A percentile compares a stretch with the other conserved stretches of the same genome.
Conservation (phyloP, 2,329 filamentous ascomycete species). For the Pyricularia sp. region DNA sequence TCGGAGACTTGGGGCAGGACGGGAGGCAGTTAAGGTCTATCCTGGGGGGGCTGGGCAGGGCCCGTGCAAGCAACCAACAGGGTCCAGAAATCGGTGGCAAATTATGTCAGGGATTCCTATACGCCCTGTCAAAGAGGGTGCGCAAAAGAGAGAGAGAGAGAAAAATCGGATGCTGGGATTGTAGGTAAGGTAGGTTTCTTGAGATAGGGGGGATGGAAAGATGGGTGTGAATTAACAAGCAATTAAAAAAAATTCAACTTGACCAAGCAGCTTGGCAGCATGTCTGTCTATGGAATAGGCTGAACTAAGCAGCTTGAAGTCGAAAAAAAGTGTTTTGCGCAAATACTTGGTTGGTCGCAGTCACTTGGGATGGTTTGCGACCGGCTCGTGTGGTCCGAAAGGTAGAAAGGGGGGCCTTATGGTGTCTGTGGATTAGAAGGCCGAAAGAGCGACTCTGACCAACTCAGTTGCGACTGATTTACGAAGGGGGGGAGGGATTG, state of each 20-base stretch:
- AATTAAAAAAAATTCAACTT: neutral
- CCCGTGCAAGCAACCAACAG: neutral
- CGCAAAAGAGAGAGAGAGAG: neutral
- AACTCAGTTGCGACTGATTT: neutral
- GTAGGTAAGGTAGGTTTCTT: neutral
- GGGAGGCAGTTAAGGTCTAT: constrained; percentile 1
- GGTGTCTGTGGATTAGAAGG: neutral
- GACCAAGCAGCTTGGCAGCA: neutral
- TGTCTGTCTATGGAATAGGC: neutral
- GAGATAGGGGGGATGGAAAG: neutral
- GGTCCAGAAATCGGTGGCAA: constrained; percentile 1
- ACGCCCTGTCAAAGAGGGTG: neutral
- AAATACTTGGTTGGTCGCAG: neutral
- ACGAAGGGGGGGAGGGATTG: neutral
- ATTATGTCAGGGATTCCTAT: constrained; percentile 1
- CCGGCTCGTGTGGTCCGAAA: neutral
- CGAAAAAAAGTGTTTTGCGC: neutral
- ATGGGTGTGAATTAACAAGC: neutral
- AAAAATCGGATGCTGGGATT: neutral
- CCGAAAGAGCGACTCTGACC: neutral
- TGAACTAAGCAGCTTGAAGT: neutral
- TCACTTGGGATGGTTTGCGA: neutral
- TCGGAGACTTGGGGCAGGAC: constrained; percentile 1
- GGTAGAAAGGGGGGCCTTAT: neutral
- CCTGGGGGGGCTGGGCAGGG: constrained; percentile 1